Base-by-base conservation (phyloP, 73 alveolate species). In the Effrenium voratum region DNA sequence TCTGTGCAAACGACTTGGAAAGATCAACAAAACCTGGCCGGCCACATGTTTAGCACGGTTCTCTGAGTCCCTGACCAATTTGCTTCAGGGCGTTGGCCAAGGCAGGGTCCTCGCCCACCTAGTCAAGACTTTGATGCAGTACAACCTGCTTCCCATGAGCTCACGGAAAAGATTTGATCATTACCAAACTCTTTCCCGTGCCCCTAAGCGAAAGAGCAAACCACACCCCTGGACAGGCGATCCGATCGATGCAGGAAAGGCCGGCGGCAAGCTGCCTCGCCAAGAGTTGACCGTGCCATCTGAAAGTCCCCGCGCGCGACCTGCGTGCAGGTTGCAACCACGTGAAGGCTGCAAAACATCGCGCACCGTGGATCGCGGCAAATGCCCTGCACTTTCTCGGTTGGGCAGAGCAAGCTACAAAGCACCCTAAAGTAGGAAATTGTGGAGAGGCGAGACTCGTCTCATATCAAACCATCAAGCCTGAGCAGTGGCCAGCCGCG, bases 401-500 rank as follows among this genome's bases (percentile, higher is more conserved):
- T n/a, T n/a, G n/a, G n/a, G n/a, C n/a, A n/a, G n/a, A n/a, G n/a
- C n/a, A n/a, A n/a, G n/a, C n/a, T n/a, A n/a, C n/a, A n/a, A n/a
- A n/a, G n/a, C n/a, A n/a, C n/a, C n/a, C n/a, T n/a, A n/a, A n/a
- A n/a, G n/a, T n/a, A n/a, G n/a, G n/a, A n/a, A n/a, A n/a, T n/a
- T n/a, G n/a, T n/a, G n/a, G n/a, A n/a, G n/a, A n/a, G n/a, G n/a
- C n/a, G n/a, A n/a, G n/a, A 52, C 26, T 13, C 22, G 68, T 55
- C 22, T 55, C 68, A 55, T 10, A 22, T 22, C 10, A 55, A 55
- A 55, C 68, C 30, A 55, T 10, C 22, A 10, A 22, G 90, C 98
- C 98, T 91, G 87, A 8, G 98, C 98, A 5, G 98, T 47, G 6
- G 98, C 87, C 68, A 91, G 44, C 34, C 98, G 98, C 26, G 90